Percentiles rank a stretch among this genome's conserved stretches.
Conservation (phyloP, 176 grass and related monocot genomes). For the Musa acuminata region DNA sequence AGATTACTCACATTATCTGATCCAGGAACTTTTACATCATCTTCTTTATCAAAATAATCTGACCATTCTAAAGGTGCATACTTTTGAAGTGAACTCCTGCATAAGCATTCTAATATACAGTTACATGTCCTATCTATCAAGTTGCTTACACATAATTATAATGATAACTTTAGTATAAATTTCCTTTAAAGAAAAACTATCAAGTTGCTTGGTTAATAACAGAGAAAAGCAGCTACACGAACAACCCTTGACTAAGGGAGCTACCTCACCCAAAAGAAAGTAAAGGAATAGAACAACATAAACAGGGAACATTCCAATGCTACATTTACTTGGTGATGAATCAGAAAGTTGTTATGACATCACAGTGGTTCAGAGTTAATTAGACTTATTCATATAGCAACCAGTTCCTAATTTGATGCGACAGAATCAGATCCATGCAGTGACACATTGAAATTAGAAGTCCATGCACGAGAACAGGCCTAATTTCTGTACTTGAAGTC, state of each 20-base stretch:
- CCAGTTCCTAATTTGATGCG: too few relatives aligned
- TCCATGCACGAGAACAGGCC: too few relatives aligned
- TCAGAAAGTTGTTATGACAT: neutral
- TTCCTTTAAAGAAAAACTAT: neutral
- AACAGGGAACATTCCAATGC: neutral
- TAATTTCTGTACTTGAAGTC: too few relatives aligned
- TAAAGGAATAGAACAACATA: neutral
- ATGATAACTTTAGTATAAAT: neutral
- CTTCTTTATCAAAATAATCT: conserved; percentile 82
- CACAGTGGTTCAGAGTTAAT: neutral
- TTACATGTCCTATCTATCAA: neutral
- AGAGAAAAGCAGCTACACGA: neutral
- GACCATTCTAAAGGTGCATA: conserved; percentile 78
- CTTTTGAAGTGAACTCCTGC: conserved; percentile 72
- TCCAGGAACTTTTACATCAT: conserved; percentile 50
- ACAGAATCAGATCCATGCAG: too few relatives aligned
- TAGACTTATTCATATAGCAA: too few relatives aligned
- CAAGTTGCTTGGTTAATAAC: neutral
- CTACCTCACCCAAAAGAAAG: neutral
- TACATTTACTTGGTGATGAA: neutral
- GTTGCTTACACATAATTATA: too few relatives aligned
- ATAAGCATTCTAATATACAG: neutral
- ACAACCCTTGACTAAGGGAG: neutral
- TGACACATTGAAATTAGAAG: too few relatives aligned
- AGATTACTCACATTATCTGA: conserved; percentile 60